Evolutionary conservation across 2,329 filamentous ascomycete species (phyloP), one percentile per base, ranked within the genome.

Genomic region (Periconia digitata): DNA sequence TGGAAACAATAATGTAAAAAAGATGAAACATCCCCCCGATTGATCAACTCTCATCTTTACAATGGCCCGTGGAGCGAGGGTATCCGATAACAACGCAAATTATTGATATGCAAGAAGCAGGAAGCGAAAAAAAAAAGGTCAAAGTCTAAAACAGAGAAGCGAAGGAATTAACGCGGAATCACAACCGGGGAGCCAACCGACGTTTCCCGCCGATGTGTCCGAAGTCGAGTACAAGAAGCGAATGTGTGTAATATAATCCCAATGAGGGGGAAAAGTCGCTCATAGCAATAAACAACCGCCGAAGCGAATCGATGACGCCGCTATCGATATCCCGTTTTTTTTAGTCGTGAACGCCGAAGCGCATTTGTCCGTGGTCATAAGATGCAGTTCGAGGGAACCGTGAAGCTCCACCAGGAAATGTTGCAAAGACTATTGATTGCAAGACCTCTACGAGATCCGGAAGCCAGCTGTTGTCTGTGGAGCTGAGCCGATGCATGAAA

Each of bases 41-140:
- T n/a, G n/a, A n/a, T n/a, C n/a, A n/a, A n/a, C n/a, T n/a, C n/a
- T n/a, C n/a, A n/a, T n/a, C n/a, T n/a, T n/a, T n/a, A n/a, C n/a
- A n/a, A n/a, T n/a, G n/a, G n/a, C n/a, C n/a, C n/a, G n/a, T n/a
- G n/a, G n/a, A n/a, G n/a, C n/a, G n/a, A n/a, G n/a, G n/a, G n/a
- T n/a, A n/a, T n/a, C n/a, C n/a, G n/a, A n/a, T n/a, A n/a, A n/a
- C n/a, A n/a, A n/a, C n/a, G n/a, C n/a, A n/a, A n/a, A n/a, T n/a
- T n/a, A n/a, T n/a, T n/a, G 35, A 40, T 7, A 38, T 39, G 10
- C 2, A 21, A 44, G 21, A 45, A 29, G 32, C 18, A 45, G 40
- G 27, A 42, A 42, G 35, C 27, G 45, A 38, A n/a, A 29, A 27
- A 44, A 49, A 35, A 42, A 42, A 6, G 12, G 24, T 8, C 17